A percentile compares a stretch with the other conserved stretches of the same genome.
These are phyloP conservation scores for Bolboschoenus planiculmis DNA, from an alignment of 176 grass and related monocot species.

Conservation along the genomic window DNA sequence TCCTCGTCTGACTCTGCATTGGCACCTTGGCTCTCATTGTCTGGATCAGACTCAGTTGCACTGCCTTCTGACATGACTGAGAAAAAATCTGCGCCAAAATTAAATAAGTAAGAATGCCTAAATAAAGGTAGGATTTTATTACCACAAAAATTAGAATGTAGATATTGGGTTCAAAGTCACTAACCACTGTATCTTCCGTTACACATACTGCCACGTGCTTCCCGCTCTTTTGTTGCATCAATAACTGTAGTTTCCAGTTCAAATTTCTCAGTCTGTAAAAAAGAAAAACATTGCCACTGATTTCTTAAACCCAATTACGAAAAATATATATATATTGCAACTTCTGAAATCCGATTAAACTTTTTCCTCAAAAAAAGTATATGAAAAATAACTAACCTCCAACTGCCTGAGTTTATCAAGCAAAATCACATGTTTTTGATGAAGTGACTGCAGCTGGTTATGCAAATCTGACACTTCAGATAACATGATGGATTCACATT, in stretches of 20 bases:
- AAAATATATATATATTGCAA: not conserved
- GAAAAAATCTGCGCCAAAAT: conserved; percentile 69
- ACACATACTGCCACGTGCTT: conserved; percentile 34
- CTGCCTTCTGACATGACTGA: conserved; percentile 89
- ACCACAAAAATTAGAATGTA: not conserved
- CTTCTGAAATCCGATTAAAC: conserved; percentile 16
- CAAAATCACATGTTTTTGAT: conserved; percentile 73
- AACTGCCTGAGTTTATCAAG: conserved; percentile 74
- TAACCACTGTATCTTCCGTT: conserved; percentile 87
- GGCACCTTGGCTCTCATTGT: conserved; percentile 74
- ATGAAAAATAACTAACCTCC: conserved; percentile 53
- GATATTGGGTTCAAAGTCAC: conserved; percentile 33
- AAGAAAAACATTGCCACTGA: conserved; percentile 9
- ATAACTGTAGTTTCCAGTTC: conserved; percentile 92
- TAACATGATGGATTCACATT: conserved; percentile 84
- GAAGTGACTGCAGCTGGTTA: conserved; percentile 57
- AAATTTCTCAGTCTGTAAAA: conserved; percentile 91
- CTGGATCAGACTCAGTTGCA: conserved; percentile 77
- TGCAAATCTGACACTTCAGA: conserved; percentile 68
- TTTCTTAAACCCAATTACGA: not conserved
- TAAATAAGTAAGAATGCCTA: not conserved
- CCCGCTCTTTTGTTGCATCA: conserved; percentile 90
- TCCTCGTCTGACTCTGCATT: conserved; percentile 81
- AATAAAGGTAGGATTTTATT: not conserved
- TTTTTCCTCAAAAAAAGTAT: not conserved